Conservation (phyloP, 441 rosid genomes). For the Pelargonium citronellum region DNA sequence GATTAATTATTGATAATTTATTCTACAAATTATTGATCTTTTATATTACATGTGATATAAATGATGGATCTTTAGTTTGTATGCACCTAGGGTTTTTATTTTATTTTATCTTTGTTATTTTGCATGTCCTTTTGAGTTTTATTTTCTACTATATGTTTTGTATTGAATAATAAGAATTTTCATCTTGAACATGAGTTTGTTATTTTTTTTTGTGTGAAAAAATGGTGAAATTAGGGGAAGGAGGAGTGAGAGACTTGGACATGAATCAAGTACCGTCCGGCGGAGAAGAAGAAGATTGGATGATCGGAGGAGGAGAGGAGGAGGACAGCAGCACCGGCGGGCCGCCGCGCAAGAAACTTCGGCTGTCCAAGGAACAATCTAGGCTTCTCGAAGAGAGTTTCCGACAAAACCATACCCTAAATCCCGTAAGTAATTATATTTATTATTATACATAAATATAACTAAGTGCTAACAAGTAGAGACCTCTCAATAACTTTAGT, state of each 20-base stretch:
- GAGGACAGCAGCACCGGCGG: slow-evolving; percentile 48
- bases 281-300: slow-evolving; percentile 37
- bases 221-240: slow-evolving; percentile 16
- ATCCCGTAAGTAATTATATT: slow-evolving; percentile 38
- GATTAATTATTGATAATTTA: no score
- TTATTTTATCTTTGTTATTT: background rate
- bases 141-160: background rate
- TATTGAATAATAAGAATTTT: no score
- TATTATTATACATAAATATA: no score
- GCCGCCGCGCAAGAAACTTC: slow-evolving; percentile 73
- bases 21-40: no score
- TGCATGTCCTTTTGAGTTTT: no score
- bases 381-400: slow-evolving; percentile 93
- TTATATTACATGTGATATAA: no score
- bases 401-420: slow-evolving; percentile 75
- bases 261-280: slow-evolving; percentile 52
- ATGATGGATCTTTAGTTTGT: no score
- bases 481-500: no score
- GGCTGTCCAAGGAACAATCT: slow-evolving; percentile 81
- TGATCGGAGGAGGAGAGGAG: slow-evolving; percentile 31
- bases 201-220: no score
- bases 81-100: no score
- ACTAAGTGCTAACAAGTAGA: no score
- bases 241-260: slow-evolving; percentile 50
- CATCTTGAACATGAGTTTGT: no score